A percentile compares a stretch with the other conserved stretches of the same genome.
These are phyloP conservation scores for Fusarium sp. DNA, from an alignment of 2,329 filamentous ascomycete species.

Conservation along the genomic window DNA sequence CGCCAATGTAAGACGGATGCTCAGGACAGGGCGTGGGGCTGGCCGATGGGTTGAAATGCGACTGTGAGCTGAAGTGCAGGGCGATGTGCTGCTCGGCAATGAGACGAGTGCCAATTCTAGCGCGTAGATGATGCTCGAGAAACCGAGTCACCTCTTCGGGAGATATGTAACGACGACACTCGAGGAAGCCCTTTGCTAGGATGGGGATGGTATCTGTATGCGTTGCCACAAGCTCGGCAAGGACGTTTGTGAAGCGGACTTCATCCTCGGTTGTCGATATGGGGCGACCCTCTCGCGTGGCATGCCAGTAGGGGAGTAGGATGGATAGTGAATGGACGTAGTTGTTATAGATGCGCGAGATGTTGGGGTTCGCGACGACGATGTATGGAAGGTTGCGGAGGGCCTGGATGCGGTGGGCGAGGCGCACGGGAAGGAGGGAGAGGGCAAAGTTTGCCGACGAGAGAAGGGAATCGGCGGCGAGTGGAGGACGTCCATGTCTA, in stretches of 20 bases:
- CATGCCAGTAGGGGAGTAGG: slow-evolving; percentile 80
- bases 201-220: slow-evolving; percentile 95
- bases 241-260: slow-evolving; percentile 88
- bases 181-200: slow-evolving; percentile 90
- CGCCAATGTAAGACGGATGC: slow-evolving; percentile 82
- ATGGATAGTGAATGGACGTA: slow-evolving; percentile 94
- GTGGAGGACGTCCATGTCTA: slow-evolving; percentile 83
- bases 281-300: slow-evolving; percentile 55
- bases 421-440: slow-evolving; percentile 87
- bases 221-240: slow-evolving; percentile 94
- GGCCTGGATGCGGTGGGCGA: slow-evolving; percentile 93
- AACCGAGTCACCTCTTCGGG: slow-evolving; percentile 88
- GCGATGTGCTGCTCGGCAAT: slow-evolving; percentile 98
- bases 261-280: slow-evolving; percentile 82
- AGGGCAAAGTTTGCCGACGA: slow-evolving; percentile 96
- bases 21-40: slow-evolving; percentile 64
- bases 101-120: slow-evolving; percentile 91
- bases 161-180: slow-evolving; percentile 91
- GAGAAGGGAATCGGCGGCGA: slow-evolving; percentile 83
- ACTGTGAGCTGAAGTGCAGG: slow-evolving; percentile 78
- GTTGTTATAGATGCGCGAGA: slow-evolving; percentile 94
- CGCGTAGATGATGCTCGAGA: slow-evolving; percentile 91
- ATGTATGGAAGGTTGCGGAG: slow-evolving; percentile 96
- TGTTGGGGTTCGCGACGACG: slow-evolving; percentile 96
- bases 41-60: slow-evolving; percentile 71